Evolutionary conservation across 768 basidiomycete species (phyloP), one percentile per base, ranked within the genome.

Genomic region (Lyophyllum semitale): DNA sequence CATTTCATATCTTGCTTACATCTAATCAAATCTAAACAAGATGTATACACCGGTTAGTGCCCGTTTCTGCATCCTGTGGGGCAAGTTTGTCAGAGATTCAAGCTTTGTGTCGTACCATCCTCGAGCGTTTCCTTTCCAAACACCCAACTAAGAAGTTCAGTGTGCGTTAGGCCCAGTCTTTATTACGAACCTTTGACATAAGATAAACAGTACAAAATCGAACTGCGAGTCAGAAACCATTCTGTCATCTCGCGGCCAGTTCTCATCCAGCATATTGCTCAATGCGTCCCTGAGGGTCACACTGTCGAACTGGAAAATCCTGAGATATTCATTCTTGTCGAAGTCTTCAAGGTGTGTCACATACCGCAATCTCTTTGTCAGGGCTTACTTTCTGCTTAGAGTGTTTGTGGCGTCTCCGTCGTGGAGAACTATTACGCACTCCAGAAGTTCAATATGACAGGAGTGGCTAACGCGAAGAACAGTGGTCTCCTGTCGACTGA

Each of bases 391-490:
- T 25, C 40, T 17, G 15, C 53, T n/a, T 63, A 93, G 91, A 85
- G 84, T 58, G 74, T 89, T 0, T 92, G 89, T 60, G 89, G 92
- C 2, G 74, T 93, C 25, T 84, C 89, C 51, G 71, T 93, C 23
- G 84, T 92, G 4, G 77, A 81, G 61, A 82, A 88, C 56, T 93
- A 92, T 64, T 87, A 91, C 60, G 72, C 72, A 26, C 72, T 84
- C 29, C 82, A 84, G 52, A 93, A 89, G 62, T 93, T 89, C 76
- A 93, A 93, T 59, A 84, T 90, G 3, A 82, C 85, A 77, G 85
- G 86, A 67, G 77, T 93, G 43, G 87, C 87, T 1, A 83, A 80
- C 50, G 61, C 61, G 30, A 80, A 73, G 63, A 78, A 79, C 26
- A 69, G 59, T 3, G 66, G 71, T 20, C 70, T 69, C 25, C 62